These are phyloP conservation scores for Solanum chacoense DNA, from an alignment of 305 asterid genomes.

Conservation along the genomic window DNA sequence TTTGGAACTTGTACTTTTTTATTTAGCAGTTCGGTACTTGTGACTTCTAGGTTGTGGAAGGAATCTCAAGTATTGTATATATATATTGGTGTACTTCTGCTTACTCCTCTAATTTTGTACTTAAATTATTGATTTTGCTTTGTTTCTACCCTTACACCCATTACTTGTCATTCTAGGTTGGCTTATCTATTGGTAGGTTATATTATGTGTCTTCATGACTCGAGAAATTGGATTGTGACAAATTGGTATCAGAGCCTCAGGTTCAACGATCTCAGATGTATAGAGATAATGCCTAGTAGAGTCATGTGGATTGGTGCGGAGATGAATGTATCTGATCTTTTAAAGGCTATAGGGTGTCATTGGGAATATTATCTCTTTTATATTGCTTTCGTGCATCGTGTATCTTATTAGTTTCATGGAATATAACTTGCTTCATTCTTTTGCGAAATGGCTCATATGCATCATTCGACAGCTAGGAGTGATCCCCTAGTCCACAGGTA, in stretches of 20 bases:
- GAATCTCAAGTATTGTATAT: too few relatives aligned
- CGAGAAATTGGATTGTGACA: background rate
- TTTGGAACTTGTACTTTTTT: background rate
- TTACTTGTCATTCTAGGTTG: background rate
- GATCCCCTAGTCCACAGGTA: too few relatives aligned
- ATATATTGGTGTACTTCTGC: background rate
- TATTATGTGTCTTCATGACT: background rate
- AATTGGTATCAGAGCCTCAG: background rate
- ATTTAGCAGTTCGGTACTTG: background rate
- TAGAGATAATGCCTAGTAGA: background rate
- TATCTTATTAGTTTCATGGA: background rate
- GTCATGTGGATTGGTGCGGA: background rate
- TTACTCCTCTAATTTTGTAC: background rate
- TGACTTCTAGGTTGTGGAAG: background rate
- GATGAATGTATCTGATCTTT: too few relatives aligned
- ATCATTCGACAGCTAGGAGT: too few relatives aligned
- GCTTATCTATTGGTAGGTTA: background rate
- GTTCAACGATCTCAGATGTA: background rate
- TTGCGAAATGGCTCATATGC: background rate
- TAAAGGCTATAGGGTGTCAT: background rate
- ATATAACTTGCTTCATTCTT: background rate
- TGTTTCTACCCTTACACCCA: background rate
- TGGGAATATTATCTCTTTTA: background rate
- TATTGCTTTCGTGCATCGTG: background rate
- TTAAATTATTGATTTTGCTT: too few relatives aligned